A percentile compares a stretch with the other conserved stretches of the same genome.
Evolutionary conservation across 257 asterid species (phyloP).

Genomic region (Penstemon barbatus): DNA sequence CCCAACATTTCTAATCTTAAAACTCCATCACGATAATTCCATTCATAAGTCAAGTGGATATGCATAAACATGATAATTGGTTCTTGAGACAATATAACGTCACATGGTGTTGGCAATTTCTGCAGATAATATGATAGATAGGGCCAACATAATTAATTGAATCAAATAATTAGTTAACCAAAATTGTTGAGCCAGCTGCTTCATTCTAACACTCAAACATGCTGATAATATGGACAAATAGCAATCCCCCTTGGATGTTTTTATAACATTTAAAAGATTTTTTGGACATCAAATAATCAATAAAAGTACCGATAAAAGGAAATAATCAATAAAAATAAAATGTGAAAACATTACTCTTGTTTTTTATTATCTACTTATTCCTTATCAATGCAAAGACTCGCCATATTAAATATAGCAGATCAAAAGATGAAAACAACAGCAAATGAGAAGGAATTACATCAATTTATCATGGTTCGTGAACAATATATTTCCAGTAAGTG

Average conservation of each 20-base stretch:
- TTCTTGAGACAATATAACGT: not conserved
- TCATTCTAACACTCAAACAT: constrained; percentile 4
- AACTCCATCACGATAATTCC: constrained; percentile 6
- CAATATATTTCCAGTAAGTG: constrained; percentile 15
- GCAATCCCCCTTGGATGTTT: not conserved
- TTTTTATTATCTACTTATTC: no score
- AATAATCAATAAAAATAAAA: no score
- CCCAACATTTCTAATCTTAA: constrained; percentile 5
- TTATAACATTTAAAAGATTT: no score
- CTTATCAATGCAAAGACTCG: no score
- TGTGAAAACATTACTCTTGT: no score
- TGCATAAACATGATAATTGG: not conserved
- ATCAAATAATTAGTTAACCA: constrained; percentile 1
- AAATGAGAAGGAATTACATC: not conserved
- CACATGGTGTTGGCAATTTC: constrained; percentile 12
- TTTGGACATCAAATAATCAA: no score
- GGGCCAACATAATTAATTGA: not conserved
- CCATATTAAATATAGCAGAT: no score
- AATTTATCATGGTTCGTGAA: constrained; percentile 23
- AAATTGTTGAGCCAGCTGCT: not conserved
- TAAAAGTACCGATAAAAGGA: no score
- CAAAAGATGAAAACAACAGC: not conserved
- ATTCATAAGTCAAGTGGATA: constrained; percentile 8
- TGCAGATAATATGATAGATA: constrained; percentile 12
- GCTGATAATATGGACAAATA: constrained; percentile 21